phyloP scores from a whole-genome alignment of 164 flowering plant genomes.

The Chloranthus sessilifolius region DNA sequence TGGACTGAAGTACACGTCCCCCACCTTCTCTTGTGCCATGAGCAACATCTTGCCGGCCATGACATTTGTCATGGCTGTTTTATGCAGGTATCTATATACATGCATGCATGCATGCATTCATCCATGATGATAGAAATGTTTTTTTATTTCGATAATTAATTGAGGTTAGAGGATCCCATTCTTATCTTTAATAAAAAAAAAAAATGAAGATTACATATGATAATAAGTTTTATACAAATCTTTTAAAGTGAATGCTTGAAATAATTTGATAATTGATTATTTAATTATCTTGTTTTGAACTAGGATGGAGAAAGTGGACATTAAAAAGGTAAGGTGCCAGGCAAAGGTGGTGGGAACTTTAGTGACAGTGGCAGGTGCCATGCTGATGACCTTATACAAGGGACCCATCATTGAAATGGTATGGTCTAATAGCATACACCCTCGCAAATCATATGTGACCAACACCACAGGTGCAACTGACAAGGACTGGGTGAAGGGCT shows the following conservation, averaged over 20 bases:
- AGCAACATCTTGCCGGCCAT: constrained; percentile 25
- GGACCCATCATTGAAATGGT: constrained; percentile 8
- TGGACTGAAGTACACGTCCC: constrained; percentile 24
- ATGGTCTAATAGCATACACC: neutral
- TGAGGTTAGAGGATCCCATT: too few relatives aligned
- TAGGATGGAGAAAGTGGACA: constrained; percentile 21
- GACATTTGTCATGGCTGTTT: constrained; percentile 27
- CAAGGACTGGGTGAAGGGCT: constrained; percentile 22
- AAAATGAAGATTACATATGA: too few relatives aligned
- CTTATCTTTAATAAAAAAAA: too few relatives aligned
- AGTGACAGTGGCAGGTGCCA: constrained; percentile 21
- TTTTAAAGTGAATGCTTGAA: too few relatives aligned
- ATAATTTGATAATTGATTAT: neutral
- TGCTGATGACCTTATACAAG: constrained; percentile 20
- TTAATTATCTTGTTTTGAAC: neutral
- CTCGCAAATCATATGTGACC: neutral
- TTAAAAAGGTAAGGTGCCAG: constrained; percentile 10
- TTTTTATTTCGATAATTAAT: neutral
- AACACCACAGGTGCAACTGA: neutral
- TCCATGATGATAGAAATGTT: neutral
- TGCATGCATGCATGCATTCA: neutral
- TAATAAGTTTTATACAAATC: too few relatives aligned
- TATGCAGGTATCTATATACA: constrained; percentile 19
- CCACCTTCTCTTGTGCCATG: constrained; percentile 26
- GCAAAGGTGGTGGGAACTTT: constrained; percentile 26